These are phyloP conservation scores for Hansenula lynferdii DNA, from an alignment of 1,139 yeast species.

Conservation along the genomic window DNA sequence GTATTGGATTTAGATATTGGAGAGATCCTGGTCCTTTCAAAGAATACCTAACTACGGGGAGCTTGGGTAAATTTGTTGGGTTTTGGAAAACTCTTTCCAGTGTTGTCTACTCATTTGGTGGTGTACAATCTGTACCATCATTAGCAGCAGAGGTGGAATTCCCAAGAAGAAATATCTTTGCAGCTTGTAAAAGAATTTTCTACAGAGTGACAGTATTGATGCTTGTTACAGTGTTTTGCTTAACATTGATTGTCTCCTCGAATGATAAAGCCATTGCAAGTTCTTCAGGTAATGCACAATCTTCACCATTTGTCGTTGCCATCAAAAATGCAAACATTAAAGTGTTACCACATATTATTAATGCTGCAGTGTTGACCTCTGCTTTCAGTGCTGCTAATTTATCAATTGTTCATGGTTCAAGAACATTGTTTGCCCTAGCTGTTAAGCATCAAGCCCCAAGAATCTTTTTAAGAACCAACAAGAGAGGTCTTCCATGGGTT, in stretches of 20 bases:
- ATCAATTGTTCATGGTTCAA: neutral
- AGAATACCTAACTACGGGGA: constrained; percentile 38
- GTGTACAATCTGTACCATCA: constrained; percentile 34
- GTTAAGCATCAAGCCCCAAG: neutral
- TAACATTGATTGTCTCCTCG: constrained; percentile 39
- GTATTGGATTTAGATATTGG: constrained; percentile 56
- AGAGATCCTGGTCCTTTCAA: constrained; percentile 43
- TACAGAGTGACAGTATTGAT: constrained; percentile 28
- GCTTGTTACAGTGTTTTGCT: constrained; percentile 34
- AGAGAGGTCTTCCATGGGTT: neutral
- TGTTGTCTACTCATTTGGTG: constrained; percentile 34
- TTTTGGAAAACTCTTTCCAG: constrained; percentile 31
- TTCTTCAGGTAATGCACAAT: neutral
- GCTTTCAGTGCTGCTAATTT: neutral
- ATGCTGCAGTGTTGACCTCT: neutral
- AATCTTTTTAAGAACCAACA: neutral
- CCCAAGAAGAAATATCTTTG: constrained; percentile 39
- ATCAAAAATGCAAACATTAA: neutral
- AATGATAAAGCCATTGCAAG: constrained; percentile 23
- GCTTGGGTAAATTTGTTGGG: neutral
- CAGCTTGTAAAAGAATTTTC: constrained; percentile 25
- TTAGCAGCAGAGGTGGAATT: constrained; percentile 41
- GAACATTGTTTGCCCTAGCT: neutral
- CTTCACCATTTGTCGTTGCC: neutral
- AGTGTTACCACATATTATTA: neutral